Evolutionary conservation across 2,329 filamentous ascomycete species (phyloP).

Genomic region (Chaetomium strumarium): DNA sequence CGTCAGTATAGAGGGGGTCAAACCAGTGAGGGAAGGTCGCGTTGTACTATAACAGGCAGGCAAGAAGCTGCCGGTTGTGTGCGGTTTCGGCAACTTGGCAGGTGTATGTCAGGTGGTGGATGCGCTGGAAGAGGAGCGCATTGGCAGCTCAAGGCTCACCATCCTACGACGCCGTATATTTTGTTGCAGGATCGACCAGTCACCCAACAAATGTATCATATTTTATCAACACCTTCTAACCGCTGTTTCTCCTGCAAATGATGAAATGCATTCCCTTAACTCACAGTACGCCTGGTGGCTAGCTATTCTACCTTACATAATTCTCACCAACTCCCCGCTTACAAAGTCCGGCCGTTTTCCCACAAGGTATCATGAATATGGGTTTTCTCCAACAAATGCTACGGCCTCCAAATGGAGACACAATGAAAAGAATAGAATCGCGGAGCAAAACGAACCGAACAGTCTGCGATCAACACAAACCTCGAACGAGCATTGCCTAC

Average conservation of each 20-base stretch:
- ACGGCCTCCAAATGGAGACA: slow-evolving; percentile 2
- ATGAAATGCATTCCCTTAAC: slow-evolving; percentile 4
- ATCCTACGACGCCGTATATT: background rate
- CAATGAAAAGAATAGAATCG: slow-evolving; percentile 16
- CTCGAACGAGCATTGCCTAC: background rate
- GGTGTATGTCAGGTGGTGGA: too few relatives aligned
- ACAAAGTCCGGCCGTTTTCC: slow-evolving; percentile 9
- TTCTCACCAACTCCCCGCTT: slow-evolving; percentile 15
- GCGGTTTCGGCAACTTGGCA: too few relatives aligned
- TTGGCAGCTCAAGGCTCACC: background rate
- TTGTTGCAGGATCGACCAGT: too few relatives aligned
- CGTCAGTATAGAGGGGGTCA: background rate
- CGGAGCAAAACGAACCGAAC: slow-evolving; percentile 13
- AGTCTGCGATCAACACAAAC: slow-evolving; percentile 2
- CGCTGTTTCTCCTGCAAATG: background rate
- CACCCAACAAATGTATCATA: background rate
- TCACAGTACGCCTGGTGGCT: slow-evolving; percentile 13
- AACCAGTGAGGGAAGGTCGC: background rate
- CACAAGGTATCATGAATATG: slow-evolving; percentile 25
- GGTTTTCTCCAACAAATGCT: slow-evolving; percentile 16
- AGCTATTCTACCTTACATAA: slow-evolving; percentile 16
- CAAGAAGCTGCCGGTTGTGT: too few relatives aligned
- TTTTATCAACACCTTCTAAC: background rate
- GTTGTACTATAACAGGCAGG: too few relatives aligned
- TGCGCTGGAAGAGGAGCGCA: too few relatives aligned